phyloP scores from a whole-genome alignment of 2,329 filamentous ascomycete species.

The Sporothrix mexicana region DNA sequence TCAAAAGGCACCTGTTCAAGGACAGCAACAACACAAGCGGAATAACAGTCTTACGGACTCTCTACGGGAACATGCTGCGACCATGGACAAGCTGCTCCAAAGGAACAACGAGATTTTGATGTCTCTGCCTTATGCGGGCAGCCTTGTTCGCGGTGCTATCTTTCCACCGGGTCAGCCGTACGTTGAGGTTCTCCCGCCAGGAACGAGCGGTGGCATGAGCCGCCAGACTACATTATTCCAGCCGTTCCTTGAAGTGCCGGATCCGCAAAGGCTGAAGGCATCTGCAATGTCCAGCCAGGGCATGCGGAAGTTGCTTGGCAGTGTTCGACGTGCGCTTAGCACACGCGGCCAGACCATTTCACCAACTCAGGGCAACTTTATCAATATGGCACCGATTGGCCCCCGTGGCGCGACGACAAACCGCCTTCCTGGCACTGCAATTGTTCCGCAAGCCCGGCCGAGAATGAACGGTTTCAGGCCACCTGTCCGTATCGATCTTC shows the following conservation, averaged over 20 bases:
- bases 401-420: constrained; percentile 62
- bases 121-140: constrained; percentile 74
- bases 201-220: constrained; percentile 52
- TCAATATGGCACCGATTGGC: constrained; percentile 57
- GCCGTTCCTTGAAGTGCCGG: constrained; percentile 42
- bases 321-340: constrained; percentile 81
- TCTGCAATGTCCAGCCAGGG: constrained; percentile 72
- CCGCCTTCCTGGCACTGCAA: constrained; percentile 63
- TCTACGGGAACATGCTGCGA: constrained; percentile 67
- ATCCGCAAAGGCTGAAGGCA: constrained; percentile 52
- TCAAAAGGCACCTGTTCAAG: constrained; percentile 44
- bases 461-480: constrained; percentile 53
- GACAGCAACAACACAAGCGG: constrained; percentile 72
- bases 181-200: constrained; percentile 68
- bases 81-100: constrained; percentile 55
- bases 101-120: constrained; percentile 65
- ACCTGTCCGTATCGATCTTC: constrained; percentile 75
- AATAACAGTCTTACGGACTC: constrained; percentile 90
- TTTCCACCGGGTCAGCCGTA: constrained; percentile 83
- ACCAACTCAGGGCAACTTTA: constrained; percentile 54
- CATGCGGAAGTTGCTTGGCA: constrained; percentile 85
- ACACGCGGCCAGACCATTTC: constrained; percentile 57
- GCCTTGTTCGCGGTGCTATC: constrained; percentile 83
- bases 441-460: constrained; percentile 61
- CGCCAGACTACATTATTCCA: constrained; percentile 62